Percentiles rank a stretch among this genome's conserved stretches.
Evolutionary conservation across 2,329 filamentous ascomycete genomes (phyloP).

Genomic region (Epichloe aotearoae): DNA sequence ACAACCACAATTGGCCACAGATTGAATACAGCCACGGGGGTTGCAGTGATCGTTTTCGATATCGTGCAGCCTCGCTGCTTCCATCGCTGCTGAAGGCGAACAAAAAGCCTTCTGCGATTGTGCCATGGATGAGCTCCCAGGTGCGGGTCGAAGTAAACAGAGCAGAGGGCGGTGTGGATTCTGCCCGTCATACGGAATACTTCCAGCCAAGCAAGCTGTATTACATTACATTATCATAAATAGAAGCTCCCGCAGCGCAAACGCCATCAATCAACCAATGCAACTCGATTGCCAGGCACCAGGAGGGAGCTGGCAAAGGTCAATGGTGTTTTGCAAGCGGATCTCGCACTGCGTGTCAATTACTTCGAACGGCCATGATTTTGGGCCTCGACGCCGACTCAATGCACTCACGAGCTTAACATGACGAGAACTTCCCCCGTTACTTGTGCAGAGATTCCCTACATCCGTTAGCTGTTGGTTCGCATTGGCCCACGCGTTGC

Average conservation of each 20-base stretch:
- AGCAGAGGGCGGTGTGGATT: slow-evolving; percentile 20
- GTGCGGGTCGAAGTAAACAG: slow-evolving; percentile 17
- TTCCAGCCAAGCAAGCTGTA: not conserved
- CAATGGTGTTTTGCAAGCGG: too few species aligned
- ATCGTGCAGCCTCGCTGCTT: slow-evolving; percentile 21
- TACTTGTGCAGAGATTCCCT: not conserved
- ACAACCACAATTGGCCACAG: slow-evolving; percentile 6
- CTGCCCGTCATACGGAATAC: slow-evolving; percentile 15
- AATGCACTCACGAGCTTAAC: not conserved
- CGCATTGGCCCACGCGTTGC: not conserved
- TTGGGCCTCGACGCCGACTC: not conserved
- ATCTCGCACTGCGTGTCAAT: not conserved
- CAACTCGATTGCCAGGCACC: not conserved
- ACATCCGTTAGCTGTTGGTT: not conserved
- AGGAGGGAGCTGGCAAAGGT: not conserved
- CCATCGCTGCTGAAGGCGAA: slow-evolving; percentile 10
- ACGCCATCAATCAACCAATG: too few species aligned
- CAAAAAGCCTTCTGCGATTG: slow-evolving; percentile 9
- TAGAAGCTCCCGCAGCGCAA: not conserved
- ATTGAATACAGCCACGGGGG: slow-evolving; percentile 4
- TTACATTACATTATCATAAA: too few species aligned
- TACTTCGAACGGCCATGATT: not conserved
- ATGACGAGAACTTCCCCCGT: not conserved
- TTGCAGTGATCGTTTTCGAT: slow-evolving; percentile 9
- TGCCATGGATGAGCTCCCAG: slow-evolving; percentile 9